A percentile compares a stretch with the other conserved stretches of the same genome.
phyloP scores from a whole-genome alignment of 169 alveolate genomes.

The Amoebophrya sp. region DNA sequence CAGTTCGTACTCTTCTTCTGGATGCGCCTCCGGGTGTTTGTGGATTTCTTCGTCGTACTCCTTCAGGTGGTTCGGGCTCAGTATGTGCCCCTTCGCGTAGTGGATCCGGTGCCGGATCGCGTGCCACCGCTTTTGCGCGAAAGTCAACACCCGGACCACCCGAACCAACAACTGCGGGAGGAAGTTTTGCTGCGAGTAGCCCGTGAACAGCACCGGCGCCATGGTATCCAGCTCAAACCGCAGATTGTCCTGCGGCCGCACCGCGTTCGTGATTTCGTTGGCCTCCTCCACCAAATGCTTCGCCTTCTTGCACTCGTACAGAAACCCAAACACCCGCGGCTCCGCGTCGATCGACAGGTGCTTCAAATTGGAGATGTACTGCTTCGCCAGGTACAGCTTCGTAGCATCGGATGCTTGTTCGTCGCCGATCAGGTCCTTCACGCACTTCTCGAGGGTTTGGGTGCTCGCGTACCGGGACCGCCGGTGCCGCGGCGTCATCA shows the following conservation, averaged over 20 bases:
- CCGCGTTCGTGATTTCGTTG: neutral
- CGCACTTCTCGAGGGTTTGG: neutral
- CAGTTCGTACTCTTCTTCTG: neutral
- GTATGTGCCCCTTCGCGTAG: neutral
- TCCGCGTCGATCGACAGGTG: neutral
- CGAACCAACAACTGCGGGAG: neutral
- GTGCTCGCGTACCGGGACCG: neutral
- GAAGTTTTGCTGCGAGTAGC: neutral
- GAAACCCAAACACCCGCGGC: neutral
- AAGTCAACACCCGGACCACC: neutral
- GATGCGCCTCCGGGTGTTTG: neutral
- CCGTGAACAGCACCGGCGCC: neutral
- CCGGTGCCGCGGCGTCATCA: neutral
- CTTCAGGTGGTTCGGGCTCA: neutral
- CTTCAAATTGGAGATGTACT: neutral
- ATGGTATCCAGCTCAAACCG: neutral
- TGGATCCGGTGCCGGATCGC: neutral
- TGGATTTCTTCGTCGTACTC: neutral
- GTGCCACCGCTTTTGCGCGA: neutral
- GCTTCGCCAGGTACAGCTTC: neutral
- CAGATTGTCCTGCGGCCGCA: slow-evolving; percentile 2
- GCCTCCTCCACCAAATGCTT: neutral
- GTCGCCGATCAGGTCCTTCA: neutral
- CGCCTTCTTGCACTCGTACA: neutral
- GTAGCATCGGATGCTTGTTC: neutral